Conservation (phyloP, 2,329 filamentous ascomycete genomes). For the Coniochaeta ligniaria region DNA sequence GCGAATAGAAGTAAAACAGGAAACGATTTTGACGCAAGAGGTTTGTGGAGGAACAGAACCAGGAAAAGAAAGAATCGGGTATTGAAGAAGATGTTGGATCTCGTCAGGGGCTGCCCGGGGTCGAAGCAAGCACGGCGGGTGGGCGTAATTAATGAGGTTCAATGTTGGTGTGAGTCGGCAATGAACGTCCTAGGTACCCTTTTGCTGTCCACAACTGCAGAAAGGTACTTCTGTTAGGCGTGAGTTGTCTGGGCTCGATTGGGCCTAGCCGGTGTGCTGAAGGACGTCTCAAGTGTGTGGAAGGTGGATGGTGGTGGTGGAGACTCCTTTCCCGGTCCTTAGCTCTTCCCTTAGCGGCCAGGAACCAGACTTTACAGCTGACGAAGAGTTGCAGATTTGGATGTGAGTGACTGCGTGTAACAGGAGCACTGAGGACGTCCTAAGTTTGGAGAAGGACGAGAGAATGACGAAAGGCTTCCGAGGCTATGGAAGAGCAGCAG, state of each 20-base stretch:
- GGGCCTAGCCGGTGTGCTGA: background rate
- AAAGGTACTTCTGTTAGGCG: background rate
- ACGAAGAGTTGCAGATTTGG: background rate
- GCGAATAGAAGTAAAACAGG: background rate
- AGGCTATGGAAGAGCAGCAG: background rate
- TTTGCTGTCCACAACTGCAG: background rate
- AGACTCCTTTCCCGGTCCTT: background rate
- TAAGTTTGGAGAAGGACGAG: background rate
- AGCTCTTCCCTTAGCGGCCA: background rate
- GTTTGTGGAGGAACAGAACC: background rate
- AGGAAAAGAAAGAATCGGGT: background rate
- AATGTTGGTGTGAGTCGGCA: background rate
- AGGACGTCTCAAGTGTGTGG: background rate
- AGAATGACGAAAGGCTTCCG: background rate
- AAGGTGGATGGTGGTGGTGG: background rate
- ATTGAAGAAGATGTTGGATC: background rate
- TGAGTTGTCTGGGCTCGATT: background rate
- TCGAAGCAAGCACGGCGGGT: constrained; percentile 1
- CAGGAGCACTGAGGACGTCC: background rate
- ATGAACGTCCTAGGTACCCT: background rate
- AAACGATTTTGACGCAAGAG: background rate
- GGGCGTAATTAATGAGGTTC: constrained; percentile 2
- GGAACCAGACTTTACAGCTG: background rate
- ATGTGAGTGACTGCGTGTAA: background rate
- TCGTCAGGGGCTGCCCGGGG: background rate